Conservation (phyloP, 331 rosid genomes). For the Acacia concinna region DNA sequence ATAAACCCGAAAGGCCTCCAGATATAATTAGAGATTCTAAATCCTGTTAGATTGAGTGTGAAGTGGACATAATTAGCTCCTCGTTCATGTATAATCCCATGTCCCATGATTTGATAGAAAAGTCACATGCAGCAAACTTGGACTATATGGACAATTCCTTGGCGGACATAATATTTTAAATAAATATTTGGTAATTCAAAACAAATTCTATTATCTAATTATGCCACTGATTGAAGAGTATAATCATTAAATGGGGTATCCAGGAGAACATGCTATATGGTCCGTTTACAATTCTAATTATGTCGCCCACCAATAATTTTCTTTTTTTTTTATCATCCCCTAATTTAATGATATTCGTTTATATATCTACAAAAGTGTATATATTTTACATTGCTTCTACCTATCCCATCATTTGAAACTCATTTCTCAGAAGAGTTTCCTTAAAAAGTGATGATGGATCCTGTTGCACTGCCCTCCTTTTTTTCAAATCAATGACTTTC, state of each 20-base stretch:
- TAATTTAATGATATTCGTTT: not conserved
- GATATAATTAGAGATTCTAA: constrained; percentile 31
- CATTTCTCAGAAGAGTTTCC: constrained; percentile 18
- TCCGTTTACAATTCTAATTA: constrained; percentile 44
- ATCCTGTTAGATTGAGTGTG: constrained; percentile 45
- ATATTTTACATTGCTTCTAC: not conserved
- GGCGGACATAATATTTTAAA: constrained; percentile 22
- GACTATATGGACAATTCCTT: constrained; percentile 50
- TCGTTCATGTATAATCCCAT: constrained; percentile 52
- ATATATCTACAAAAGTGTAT: not conserved
- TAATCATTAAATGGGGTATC: constrained; percentile 60
- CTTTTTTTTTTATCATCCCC: not conserved
- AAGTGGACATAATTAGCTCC: constrained; percentile 44
- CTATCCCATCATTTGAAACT: constrained; percentile 35
- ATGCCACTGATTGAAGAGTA: constrained; percentile 47
- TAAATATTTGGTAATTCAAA: constrained; percentile 24
- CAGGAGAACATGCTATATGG: constrained; percentile 56
- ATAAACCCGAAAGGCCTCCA: constrained; percentile 26
- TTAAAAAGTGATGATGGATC: constrained; percentile 6
- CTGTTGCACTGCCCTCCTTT: not conserved
- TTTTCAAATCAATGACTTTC: not conserved
- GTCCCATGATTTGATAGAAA: constrained; percentile 39
- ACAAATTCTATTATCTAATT: constrained; percentile 16
- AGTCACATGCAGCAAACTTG: constrained; percentile 53
- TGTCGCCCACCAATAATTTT: constrained; percentile 46